These are phyloP conservation scores for Bonnemaisonia californica DNA, from an alignment of 31 red algal species.

Conservation along the genomic window DNA sequence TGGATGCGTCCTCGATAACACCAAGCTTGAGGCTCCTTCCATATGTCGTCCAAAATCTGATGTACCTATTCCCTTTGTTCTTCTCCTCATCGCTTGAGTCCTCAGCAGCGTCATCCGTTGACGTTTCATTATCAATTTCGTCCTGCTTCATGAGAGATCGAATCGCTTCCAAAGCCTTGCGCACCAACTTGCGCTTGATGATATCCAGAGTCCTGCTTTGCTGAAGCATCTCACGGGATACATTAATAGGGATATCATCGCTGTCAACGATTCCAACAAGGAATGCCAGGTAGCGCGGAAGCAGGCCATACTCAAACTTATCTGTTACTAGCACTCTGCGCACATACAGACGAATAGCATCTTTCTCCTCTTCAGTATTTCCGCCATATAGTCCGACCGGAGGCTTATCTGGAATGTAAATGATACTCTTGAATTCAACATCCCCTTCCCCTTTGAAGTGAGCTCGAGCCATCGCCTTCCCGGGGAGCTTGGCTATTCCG, in stretches of 20 bases:
- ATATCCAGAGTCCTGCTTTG: conserved; percentile 82
- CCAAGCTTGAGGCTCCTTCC: conserved; percentile 93
- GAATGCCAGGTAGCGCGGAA: conserved; percentile 89
- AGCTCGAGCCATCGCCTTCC: conserved; percentile 63
- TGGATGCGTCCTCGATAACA: conserved; percentile 82
- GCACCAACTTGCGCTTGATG: conserved; percentile 90
- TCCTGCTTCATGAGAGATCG: conserved; percentile 67
- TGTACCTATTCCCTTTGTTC: conserved; percentile 65
- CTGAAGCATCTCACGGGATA: conserved; percentile 94
- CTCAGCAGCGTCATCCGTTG: conserved; percentile 32
- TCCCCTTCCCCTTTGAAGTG: conserved; percentile 98
- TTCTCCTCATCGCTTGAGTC: conserved; percentile 35
- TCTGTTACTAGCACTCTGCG: conserved; percentile 93
- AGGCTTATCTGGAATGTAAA: conserved; percentile 89
- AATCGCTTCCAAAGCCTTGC: conserved; percentile 93
- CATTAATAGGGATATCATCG: conserved; percentile 98
- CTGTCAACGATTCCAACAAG: conserved; percentile 92
- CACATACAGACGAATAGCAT: conserved; percentile 87
- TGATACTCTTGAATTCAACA: conserved; percentile 88
- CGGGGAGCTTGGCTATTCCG: conserved; percentile 67
- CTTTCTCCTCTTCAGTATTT: conserved; percentile 73
- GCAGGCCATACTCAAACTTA: conserved; percentile 84
- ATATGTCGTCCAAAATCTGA: conserved; percentile 92
- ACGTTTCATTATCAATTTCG: conserved; percentile 44
- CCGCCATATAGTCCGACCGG: conserved; percentile 82